A percentile compares a stretch with the other conserved stretches of the same genome.
phyloP scores from a whole-genome alignment of 495 filamentous ascomycete species.

The Thermochaetoides thermophila region DNA sequence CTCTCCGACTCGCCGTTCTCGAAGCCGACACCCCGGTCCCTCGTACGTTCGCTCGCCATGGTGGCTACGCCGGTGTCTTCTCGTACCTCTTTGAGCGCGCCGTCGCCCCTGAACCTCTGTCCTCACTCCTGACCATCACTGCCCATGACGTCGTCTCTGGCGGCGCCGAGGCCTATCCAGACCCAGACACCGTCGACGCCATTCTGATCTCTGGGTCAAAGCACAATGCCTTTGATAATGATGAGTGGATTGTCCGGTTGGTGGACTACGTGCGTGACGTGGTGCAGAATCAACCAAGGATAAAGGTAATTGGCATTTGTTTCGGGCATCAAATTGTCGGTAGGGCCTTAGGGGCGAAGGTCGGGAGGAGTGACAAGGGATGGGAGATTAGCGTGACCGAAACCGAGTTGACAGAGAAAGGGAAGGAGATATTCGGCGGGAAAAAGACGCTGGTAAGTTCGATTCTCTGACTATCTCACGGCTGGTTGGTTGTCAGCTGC shows the following conservation, averaged over 20 bases:
- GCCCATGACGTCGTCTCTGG: constrained; percentile 52
- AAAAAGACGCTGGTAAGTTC: constrained; percentile 48
- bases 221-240: constrained; percentile 40
- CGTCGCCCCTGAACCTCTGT: constrained; percentile 18
- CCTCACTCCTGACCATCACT: constrained; percentile 40
- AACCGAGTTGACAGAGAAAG: constrained; percentile 52
- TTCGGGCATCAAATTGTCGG: constrained; percentile 88
- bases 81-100: constrained; percentile 39
- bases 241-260: constrained; percentile 62
- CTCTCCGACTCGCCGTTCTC: constrained; percentile 69
- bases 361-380: constrained; percentile 49
- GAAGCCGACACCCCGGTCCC: constrained; percentile 63
- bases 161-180: constrained; percentile 42
- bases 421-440: constrained; percentile 53
- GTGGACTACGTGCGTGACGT: constrained; percentile 49
- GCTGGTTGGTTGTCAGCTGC: no score
- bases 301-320: constrained; percentile 67
- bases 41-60: constrained; percentile 43
- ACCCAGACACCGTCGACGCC: constrained; percentile 60
- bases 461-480: no score
- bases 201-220: constrained; percentile 66
- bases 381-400: constrained; percentile 74
- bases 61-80: constrained; percentile 62
- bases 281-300: constrained; percentile 24
- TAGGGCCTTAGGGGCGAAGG: constrained; percentile 53